Evolutionary conservation across 176 grass and related monocot genomes (phyloP).

Genomic region (Bolboschoenus planiculmis): DNA sequence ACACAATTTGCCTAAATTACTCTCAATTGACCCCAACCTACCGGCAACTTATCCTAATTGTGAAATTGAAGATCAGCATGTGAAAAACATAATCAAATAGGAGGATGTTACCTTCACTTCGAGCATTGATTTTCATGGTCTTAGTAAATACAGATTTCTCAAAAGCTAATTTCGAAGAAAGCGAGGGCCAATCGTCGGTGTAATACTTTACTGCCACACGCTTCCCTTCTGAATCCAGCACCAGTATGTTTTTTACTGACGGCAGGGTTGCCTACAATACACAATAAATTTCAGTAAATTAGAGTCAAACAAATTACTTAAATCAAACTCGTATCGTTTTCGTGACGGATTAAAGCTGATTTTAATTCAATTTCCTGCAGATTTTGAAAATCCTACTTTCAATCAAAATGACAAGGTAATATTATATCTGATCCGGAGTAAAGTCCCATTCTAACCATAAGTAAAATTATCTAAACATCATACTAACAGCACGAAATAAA

Average conservation of each 20-base stretch:
- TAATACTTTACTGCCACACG: constrained; percentile 90
- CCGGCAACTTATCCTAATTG: not conserved
- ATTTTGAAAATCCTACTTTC: not conserved
- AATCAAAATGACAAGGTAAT: not conserved
- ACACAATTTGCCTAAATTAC: not conserved
- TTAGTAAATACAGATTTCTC: constrained; percentile 87
- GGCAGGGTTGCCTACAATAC: constrained; percentile 28
- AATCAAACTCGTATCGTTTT: not conserved
- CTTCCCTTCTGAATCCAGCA: constrained; percentile 85
- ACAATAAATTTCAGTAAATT: not conserved
- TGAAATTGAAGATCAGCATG: not conserved
- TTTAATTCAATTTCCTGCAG: not conserved
- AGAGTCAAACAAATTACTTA: not conserved
- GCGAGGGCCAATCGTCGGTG: constrained; percentile 67
- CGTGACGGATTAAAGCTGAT: not conserved
- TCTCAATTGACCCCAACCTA: not conserved
- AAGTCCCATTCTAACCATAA: constrained; percentile 24
- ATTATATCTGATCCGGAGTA: not conserved
- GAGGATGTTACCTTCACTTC: constrained; percentile 31
- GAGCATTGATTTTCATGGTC: constrained; percentile 66
- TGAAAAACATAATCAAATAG: not conserved
- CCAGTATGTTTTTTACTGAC: constrained; percentile 64
- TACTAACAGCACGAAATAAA: not conserved
- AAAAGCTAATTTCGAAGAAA: constrained; percentile 66
- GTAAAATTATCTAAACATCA: not conserved